Evolutionary conservation across 2,329 filamentous ascomycete species (phyloP).

Genomic region (Neofusicoccum umdonicola): DNA sequence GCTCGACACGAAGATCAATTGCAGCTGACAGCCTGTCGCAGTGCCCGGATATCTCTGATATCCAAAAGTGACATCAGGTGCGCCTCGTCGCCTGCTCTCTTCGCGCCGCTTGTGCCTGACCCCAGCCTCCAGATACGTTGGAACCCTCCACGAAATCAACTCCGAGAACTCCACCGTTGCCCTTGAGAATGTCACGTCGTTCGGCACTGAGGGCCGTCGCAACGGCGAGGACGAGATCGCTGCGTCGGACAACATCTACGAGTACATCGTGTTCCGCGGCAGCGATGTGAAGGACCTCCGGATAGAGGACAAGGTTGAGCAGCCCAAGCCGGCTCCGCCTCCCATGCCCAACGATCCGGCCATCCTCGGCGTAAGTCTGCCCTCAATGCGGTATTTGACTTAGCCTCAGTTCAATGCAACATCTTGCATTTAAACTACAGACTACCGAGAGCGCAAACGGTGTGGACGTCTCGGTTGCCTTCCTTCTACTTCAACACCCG

Average conservation of each 20-base stretch:
- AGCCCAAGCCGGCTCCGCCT: conserved; percentile 70
- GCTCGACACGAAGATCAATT: conserved; percentile 27
- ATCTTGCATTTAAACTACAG: conserved; percentile 94
- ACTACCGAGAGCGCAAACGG: conserved; percentile 89
- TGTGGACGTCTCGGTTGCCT: conserved; percentile 99
- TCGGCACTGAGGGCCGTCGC: conserved; percentile 88
- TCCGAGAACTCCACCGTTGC: conserved; percentile 95
- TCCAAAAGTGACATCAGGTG: conserved; percentile 97
- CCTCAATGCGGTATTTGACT: background rate
- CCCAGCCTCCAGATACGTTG: conserved; percentile 71
- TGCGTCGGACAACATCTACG: conserved; percentile 84
- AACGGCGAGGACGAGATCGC: conserved; percentile 77
- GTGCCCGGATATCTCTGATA: conserved; percentile 92
- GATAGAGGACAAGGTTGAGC: conserved; percentile 77
- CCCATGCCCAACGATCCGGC: conserved; percentile 91
- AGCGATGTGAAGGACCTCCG: conserved; percentile 98
- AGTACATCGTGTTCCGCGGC: conserved; percentile 97
- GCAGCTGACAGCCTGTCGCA: conserved; percentile 43
- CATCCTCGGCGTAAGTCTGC: conserved; percentile 85
- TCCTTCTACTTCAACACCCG: conserved; percentile 77
- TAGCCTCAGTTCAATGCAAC: conserved; percentile 70
- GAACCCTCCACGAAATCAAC: conserved; percentile 95
- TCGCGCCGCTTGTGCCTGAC: background rate
- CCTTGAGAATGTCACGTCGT: conserved; percentile 92
- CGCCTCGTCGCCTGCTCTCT: conserved; percentile 34